phyloP scores from a whole-genome alignment of 176 grass and related monocot genomes.

The Ensete glaucum region DNA sequence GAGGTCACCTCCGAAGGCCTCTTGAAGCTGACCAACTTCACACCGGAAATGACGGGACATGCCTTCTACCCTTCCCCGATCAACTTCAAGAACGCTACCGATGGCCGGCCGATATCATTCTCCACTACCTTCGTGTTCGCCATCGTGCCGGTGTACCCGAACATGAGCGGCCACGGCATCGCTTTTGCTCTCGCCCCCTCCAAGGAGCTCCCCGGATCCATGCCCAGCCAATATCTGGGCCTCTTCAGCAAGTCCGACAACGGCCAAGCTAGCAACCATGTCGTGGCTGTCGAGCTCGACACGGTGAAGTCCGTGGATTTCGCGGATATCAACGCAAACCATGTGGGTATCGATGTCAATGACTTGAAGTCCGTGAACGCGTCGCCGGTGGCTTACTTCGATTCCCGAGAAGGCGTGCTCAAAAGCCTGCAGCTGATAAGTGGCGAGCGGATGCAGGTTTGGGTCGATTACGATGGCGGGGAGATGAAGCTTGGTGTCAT shows the following conservation, averaged over 20 bases:
- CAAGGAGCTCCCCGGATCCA: slow-evolving; percentile 1
- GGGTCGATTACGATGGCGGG: slow-evolving; percentile 33
- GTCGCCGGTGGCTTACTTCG: slow-evolving; percentile 10
- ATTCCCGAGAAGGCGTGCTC: neutral
- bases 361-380: slow-evolving; percentile 19
- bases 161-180: slow-evolving; percentile 17
- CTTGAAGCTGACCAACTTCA: neutral
- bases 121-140: slow-evolving; percentile 31
- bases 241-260: slow-evolving; percentile 24
- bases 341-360: slow-evolving; percentile 32
- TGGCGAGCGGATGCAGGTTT: slow-evolving; percentile 30
- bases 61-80: neutral
- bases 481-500: slow-evolving; percentile 14
- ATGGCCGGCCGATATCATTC: slow-evolving; percentile 15
- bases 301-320: slow-evolving; percentile 29
- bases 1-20: neutral
- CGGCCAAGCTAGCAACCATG: slow-evolving; percentile 7
- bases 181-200: slow-evolving; percentile 26
- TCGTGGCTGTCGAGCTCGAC: slow-evolving; percentile 36
- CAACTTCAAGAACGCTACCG: neutral
- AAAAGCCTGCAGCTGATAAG: slow-evolving; percentile 10
- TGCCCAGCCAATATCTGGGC: slow-evolving; percentile 27
- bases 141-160: slow-evolving; percentile 7
- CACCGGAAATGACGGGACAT: neutral
- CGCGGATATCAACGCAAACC: slow-evolving; percentile 30